Percentiles rank a stretch among this genome's conserved stretches.
Conservation (phyloP, 2,329 filamentous ascomycete species). For the Calonectria hongkongensis region DNA sequence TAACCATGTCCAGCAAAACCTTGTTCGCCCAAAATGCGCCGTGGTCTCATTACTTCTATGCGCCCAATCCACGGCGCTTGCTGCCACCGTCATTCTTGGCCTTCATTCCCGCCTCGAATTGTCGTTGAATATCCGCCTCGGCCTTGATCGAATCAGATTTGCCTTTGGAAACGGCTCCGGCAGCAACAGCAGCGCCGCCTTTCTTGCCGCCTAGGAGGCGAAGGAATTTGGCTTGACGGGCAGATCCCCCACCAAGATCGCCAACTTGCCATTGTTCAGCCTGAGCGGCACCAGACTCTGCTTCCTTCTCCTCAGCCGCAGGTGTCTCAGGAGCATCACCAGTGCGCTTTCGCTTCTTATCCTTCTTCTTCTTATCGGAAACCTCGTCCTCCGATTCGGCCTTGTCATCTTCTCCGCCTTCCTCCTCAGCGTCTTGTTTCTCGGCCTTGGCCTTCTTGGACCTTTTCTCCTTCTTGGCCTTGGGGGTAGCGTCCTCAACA, state of each 20-base stretch:
- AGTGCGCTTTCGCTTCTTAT: slow-evolving; percentile 61
- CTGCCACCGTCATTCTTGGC: slow-evolving; percentile 72
- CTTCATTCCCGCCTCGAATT: slow-evolving; percentile 74
- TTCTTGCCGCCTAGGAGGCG: slow-evolving; percentile 74
- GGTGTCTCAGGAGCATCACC: slow-evolving; percentile 48
- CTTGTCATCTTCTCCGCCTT: slow-evolving; percentile 26
- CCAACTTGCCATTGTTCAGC: slow-evolving; percentile 72
- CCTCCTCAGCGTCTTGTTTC: slow-evolving; percentile 46
- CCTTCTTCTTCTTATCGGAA: slow-evolving; percentile 57
- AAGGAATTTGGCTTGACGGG: slow-evolving; percentile 74
- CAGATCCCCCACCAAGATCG: slow-evolving; percentile 69
- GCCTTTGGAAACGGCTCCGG: slow-evolving; percentile 49
- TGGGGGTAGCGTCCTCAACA: slow-evolving; percentile 44
- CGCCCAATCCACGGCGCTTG: slow-evolving; percentile 72
- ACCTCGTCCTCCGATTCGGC: slow-evolving; percentile 42
- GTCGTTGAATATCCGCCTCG: slow-evolving; percentile 73
- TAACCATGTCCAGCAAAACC: slow-evolving; percentile 38
- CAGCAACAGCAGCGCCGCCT: slow-evolving; percentile 57
- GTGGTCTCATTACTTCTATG: slow-evolving; percentile 56
- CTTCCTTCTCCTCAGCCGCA: slow-evolving; percentile 46
- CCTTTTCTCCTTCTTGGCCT: slow-evolving; percentile 55
- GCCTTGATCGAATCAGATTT: slow-evolving; percentile 62
- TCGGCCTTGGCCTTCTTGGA: slow-evolving; percentile 43
- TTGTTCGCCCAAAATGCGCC: slow-evolving; percentile 13
- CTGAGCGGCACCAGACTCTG: slow-evolving; percentile 39